Percentiles rank a stretch among this genome's conserved stretches.
These are phyloP conservation scores for Tetrapyrgos nigripes DNA, from an alignment of 1,284 basidiomycete species.

Conservation along the genomic window DNA sequence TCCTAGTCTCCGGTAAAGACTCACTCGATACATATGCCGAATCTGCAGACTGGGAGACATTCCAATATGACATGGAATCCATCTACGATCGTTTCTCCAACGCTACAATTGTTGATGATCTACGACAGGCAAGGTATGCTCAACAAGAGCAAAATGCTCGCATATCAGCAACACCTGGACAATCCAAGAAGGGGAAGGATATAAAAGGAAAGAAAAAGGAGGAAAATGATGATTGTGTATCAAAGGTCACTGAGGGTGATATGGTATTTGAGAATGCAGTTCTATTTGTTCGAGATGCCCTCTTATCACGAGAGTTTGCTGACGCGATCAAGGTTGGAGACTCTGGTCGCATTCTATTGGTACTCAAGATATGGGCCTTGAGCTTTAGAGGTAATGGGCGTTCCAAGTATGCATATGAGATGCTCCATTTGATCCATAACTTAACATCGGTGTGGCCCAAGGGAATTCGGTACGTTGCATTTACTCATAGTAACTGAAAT, in stretches of 20 bases:
- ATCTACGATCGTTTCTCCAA: constrained; percentile 26
- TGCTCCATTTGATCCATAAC: constrained; percentile 46
- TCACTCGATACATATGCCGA: constrained; percentile 29
- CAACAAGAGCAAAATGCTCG: background rate
- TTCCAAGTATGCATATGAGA: constrained; percentile 46
- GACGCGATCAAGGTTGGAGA: constrained; percentile 43
- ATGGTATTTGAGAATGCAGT: constrained; percentile 44
- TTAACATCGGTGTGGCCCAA: constrained; percentile 42
- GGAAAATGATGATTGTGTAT: background rate
- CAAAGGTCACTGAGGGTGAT: constrained; percentile 24
- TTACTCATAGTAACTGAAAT: background rate
- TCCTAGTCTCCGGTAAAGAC: constrained; percentile 27
- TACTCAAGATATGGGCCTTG: constrained; percentile 40
- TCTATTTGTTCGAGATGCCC: constrained; percentile 41
- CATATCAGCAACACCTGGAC: background rate
- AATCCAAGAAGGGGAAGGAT: too few species aligned
- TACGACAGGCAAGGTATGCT: constrained; percentile 16
- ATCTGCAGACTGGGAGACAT: constrained; percentile 24
- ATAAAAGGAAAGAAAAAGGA: background rate
- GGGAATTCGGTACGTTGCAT: constrained; percentile 30
- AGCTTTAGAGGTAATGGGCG: constrained; percentile 39
- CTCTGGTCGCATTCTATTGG: constrained; percentile 37
- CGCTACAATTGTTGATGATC: constrained; percentile 16
- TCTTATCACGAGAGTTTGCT: constrained; percentile 39
- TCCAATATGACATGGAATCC: constrained; percentile 22